A percentile compares a stretch with the other conserved stretches of the same genome.
Conservation (phyloP, 805 yeast genomes). For the Cyberlindnera meyerae region DNA sequence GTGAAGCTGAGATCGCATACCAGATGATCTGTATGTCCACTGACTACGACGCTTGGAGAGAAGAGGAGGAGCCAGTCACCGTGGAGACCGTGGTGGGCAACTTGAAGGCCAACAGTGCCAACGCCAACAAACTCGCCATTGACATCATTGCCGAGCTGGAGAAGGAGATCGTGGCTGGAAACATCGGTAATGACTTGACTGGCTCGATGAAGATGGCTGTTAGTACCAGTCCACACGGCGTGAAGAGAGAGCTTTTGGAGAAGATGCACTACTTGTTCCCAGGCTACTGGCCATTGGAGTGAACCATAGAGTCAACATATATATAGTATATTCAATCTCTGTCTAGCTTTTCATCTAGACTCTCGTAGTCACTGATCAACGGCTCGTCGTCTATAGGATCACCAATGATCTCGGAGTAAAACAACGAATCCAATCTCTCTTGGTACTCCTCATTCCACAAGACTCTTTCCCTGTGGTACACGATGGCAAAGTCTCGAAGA, state of each 20-base stretch:
- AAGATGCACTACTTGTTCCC: constrained; percentile 88
- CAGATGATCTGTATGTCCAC: constrained; percentile 99
- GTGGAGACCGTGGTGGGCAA: constrained; percentile 96
- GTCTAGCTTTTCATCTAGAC: too few relatives aligned
- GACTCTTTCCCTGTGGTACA: not conserved
- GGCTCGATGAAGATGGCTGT: constrained; percentile 81
- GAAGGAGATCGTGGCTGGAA: constrained; percentile 50
- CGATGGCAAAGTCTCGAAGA: not conserved
- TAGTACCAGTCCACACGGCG: constrained; percentile 69
- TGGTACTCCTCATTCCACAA: not conserved
- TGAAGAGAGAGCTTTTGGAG: constrained; percentile 64
- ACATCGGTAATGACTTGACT: constrained; percentile 62
- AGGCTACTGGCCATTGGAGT: constrained; percentile 70
- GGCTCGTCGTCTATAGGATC: not conserved
- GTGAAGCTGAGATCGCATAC: constrained; percentile 95
- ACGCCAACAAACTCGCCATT: constrained; percentile 76
- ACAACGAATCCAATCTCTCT: not conserved
- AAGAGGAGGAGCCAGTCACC: constrained; percentile 90
- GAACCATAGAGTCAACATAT: not conserved
- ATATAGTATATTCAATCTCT: too few relatives aligned
- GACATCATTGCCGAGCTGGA: constrained; percentile 65
- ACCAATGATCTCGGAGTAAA: too few relatives aligned
- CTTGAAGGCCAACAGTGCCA: constrained; percentile 77
- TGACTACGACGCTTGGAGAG: constrained; percentile 98
- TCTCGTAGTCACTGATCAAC: too few relatives aligned